A percentile compares a stretch with the other conserved stretches of the same genome.
Conservation (phyloP, 176 grass and related monocot genomes). For the Zea luxurians region DNA sequence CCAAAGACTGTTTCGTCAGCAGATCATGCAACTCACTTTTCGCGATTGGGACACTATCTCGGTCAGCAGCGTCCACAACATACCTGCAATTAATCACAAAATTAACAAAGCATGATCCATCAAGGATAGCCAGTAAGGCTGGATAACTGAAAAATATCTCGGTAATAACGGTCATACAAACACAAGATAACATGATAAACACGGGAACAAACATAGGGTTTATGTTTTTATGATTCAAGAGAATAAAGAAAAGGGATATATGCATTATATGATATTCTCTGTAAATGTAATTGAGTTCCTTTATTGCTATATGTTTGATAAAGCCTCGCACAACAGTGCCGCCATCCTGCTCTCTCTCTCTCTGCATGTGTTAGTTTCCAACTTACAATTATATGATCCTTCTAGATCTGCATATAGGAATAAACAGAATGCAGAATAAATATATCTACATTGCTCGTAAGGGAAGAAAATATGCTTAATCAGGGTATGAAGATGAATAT, state of each 20-base stretch:
- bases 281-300: not conserved
- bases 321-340: not conserved
- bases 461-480: constrained; percentile 8
- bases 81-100: constrained; percentile 51
- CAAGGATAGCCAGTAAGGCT: not conserved
- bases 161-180: not conserved
- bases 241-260: not conserved
- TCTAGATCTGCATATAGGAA: not conserved
- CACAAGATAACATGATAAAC: not conserved
- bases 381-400: not conserved
- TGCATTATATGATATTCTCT: not conserved
- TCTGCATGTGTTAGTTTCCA: not conserved
- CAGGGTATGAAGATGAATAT: constrained; percentile 8
- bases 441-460: not conserved
- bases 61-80: constrained; percentile 88
- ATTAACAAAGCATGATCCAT: constrained; percentile 8
- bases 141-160: constrained; percentile 14
- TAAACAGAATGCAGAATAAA: not conserved
- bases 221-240: not conserved
- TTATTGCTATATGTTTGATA: not conserved
- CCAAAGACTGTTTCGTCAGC: constrained; percentile 81
- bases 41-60: constrained; percentile 86
- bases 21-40: constrained; percentile 96
- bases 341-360: not conserved
- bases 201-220: not conserved